A percentile compares a stretch with the other conserved stretches of the same genome.
These are phyloP conservation scores for Leucosporidium yakuticum DNA, from an alignment of 768 basidiomycete genomes.

Conservation along the genomic window DNA sequence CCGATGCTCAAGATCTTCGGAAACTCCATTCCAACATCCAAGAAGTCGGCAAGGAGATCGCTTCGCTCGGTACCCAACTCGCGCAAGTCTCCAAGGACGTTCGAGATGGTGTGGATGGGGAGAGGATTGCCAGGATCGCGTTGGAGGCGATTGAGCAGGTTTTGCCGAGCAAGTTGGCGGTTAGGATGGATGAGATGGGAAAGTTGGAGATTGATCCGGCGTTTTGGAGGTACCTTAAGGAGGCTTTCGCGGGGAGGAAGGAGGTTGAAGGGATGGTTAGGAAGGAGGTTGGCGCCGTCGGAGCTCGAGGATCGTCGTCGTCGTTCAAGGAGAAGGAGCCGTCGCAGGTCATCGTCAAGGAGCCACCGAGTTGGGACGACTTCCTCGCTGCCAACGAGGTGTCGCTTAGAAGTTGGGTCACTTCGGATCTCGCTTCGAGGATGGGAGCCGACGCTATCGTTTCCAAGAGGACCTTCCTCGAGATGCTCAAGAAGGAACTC, in stretches of 20 bases:
- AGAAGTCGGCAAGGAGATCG: background rate
- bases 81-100: conserved; percentile 40
- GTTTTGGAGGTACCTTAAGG: conserved; percentile 47
- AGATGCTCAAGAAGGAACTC: conserved; percentile 43
- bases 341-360: background rate
- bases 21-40: background rate
- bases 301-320: conserved; percentile 5
- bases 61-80: conserved; percentile 35
- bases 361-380: conserved; percentile 37
- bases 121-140: conserved; percentile 38
- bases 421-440: conserved; percentile 39
- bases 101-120: conserved; percentile 38
- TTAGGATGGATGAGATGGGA: conserved; percentile 39
- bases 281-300: conserved; percentile 1
- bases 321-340: conserved; percentile 11
- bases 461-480: conserved; percentile 41
- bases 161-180: conserved; percentile 45
- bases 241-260: conserved; percentile 42
- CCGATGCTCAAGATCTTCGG: background rate
- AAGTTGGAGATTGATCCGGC: conserved; percentile 44
- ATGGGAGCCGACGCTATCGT: conserved; percentile 40
- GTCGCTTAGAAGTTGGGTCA: conserved; percentile 41
- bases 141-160: conserved; percentile 42
- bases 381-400: conserved; percentile 42
- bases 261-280: conserved; percentile 22